Evolutionary conservation across 1,284 basidiomycete genomes (phyloP), one percentile per base, ranked within the genome.

Genomic region (Testicularia cyperi): DNA sequence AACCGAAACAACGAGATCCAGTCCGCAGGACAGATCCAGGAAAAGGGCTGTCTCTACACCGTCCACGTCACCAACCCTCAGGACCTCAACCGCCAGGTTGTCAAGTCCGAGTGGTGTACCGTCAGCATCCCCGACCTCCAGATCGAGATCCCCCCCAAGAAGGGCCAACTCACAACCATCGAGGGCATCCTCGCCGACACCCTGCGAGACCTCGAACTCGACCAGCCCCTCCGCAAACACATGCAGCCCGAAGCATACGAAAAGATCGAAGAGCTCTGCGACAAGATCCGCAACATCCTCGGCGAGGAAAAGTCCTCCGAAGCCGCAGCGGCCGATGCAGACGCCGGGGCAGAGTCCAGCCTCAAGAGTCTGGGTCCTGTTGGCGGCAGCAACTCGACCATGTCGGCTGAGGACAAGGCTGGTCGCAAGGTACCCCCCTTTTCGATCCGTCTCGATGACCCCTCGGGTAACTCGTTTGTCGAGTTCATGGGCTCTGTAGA

Each of bases 121-220:
- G 82, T 98, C 64, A 78, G 80, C 44, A 86, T 99, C 46, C 89
- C 91, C 25, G 91, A 97, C 74, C 84, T 88, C 64, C 85, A 92
- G 68, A 83, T 98, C 64, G 95, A 91, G 9, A 90, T 98, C 31
- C 94, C 94, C 0, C 67, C 74, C 9, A 83, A 83, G 15, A 84
- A 89, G 26, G 94, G 94, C 2, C 92, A 96, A 75, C 83, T 98
- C 10, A 97, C 94, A 13, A 99, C 92, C 4, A 83, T 98, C 43
- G 95, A 99, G 78, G 94, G 94, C 32, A 82, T 98, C 62, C 79
- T 99, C 30, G 83, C 87, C 18, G 88, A 95, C 67, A 86, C 92
- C 24, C 80, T 89, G 22, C 80, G 86, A 1, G 95, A 98, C 80
- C 83, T 98, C 27, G 81, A 82, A 60, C 80, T 84, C 44, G 88